Percentiles rank a stretch among this genome's conserved stretches.
phyloP scores from a whole-genome alignment of 2,329 filamentous ascomycete species.

The Claviceps lovelessii region DNA sequence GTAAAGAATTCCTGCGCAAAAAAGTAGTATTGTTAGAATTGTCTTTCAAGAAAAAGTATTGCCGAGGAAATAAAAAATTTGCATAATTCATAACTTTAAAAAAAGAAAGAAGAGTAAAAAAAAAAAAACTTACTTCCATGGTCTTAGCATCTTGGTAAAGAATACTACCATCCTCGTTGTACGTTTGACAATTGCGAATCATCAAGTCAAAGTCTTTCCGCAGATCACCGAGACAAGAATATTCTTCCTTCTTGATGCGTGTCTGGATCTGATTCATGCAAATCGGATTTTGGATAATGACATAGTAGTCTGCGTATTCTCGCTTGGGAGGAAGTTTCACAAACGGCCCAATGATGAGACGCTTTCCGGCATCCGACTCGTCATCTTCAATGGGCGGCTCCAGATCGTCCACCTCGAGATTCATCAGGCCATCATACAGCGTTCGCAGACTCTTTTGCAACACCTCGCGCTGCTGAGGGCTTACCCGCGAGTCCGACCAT shows the following conservation, averaged over 20 bases:
- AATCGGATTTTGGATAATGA: slow-evolving; percentile 83
- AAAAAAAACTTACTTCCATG: slow-evolving; percentile 58
- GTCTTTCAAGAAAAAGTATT: too few species aligned
- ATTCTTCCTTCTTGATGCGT: slow-evolving; percentile 93
- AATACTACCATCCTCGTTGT: slow-evolving; percentile 90
- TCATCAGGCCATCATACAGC: slow-evolving; percentile 69
- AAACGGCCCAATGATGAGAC: slow-evolving; percentile 85
- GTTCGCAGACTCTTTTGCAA: slow-evolving; percentile 66
- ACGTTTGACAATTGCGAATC: slow-evolving; percentile 83
- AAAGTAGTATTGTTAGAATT: not conserved
- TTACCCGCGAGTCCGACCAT: slow-evolving; percentile 34
- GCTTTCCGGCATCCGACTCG: slow-evolving; percentile 46
- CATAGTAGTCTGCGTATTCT: slow-evolving; percentile 88
- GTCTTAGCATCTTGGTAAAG: slow-evolving; percentile 84
- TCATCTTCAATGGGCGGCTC: slow-evolving; percentile 42
- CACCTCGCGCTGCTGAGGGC: slow-evolving; percentile 54
- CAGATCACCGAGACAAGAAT: slow-evolving; percentile 67
- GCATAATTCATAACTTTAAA: too few species aligned
- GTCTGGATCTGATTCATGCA: slow-evolving; percentile 91
- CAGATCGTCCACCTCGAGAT: slow-evolving; percentile 64
- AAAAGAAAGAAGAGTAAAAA: not conserved
- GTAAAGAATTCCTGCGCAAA: slow-evolving; percentile 39
- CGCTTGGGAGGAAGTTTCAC: slow-evolving; percentile 79
- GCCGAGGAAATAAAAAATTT: too few species aligned
- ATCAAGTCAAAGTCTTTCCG: slow-evolving; percentile 69